Evolutionary conservation across 148 eudicot genomes (phyloP).

Genomic region (Fagopyrum tataricum): DNA sequence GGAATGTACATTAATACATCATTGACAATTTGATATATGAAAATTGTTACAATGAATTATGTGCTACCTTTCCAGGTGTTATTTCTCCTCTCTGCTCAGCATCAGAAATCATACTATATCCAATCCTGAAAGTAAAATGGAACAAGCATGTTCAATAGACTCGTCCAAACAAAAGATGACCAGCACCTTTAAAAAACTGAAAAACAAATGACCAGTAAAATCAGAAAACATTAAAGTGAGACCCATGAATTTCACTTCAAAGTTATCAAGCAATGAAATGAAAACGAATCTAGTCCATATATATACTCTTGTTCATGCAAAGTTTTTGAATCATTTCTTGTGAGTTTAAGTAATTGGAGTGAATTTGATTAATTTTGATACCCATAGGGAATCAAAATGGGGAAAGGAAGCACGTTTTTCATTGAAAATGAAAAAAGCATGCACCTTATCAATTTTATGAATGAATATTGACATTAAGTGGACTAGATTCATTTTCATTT

Average conservation of each 20-base stretch:
- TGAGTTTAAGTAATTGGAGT: no score
- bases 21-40: neutral
- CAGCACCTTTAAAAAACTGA: neutral
- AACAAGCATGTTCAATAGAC: neutral
- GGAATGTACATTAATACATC: neutral
- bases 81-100: conserved; percentile 83
- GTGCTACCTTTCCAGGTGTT: conserved; percentile 80
- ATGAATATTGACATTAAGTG: no score
- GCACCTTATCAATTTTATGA: no score
- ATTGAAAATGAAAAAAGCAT: no score
- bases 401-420: no score
- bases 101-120: conserved; percentile 87
- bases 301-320: no score
- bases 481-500: no score
- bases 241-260: neutral
- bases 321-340: no score
- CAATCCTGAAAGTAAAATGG: conserved; percentile 56
- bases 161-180: neutral
- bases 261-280: neutral
- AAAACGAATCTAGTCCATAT: no score
- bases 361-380: no score
- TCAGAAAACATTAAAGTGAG: conserved; percentile 1
- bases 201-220: neutral
- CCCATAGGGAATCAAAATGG: no score
- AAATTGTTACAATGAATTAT: neutral